Evolutionary conservation across 176 grass and related monocot genomes (phyloP), one percentile per base, ranked within the genome.

Genomic region (Leersia perrieri): DNA sequence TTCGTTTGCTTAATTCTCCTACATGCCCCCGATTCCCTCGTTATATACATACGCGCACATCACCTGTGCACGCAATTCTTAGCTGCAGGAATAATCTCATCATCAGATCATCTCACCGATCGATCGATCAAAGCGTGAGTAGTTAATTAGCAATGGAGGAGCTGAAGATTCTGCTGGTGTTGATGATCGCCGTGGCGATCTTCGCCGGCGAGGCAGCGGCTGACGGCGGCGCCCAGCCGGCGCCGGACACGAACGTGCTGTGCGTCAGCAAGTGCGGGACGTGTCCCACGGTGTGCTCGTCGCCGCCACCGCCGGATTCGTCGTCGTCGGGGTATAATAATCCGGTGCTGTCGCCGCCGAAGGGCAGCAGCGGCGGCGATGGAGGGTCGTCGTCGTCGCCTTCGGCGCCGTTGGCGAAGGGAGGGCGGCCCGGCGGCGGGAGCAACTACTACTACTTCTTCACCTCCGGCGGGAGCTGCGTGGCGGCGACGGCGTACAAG

Each of bases 191-290:
- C 23, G 41, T 53, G 49, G 20, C 27, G 39, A n/a, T 72, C 55
- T 16, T 38, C 34, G 27, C 49, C 18, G 42, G 68, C n/a, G 68
- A 34, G 39, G 53, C 11, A 4, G 23, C 0, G n/a, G 44, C 68
- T 7, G 44, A 57, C 41, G 85, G 13, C 9, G 7, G 3, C 31
- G 31, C 16, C 6, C 72, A 71, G 74, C 28, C 63, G 66, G 7
- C 53, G 47, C 68, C 82, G 9, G 86, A 91, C 82, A 91, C 74
- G 28, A 84, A 33, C 89, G 83, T 87, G 60, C 35, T 92, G 32
- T 95, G 92, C 87, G 28, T 88, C 68, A 95, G 89, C 72, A 83
- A 92, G 83, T 92, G 92, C 44, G 92, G 89, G 66, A 88, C 89
- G 80, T 95, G 92, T 77, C 92, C 92, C 3, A 73, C 81, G 23